Evolutionary conservation across 225 moss, liverwort and hornwort species (phyloP), one percentile per base, ranked within the genome.

Genomic region (Polytrichum formosum): DNA sequence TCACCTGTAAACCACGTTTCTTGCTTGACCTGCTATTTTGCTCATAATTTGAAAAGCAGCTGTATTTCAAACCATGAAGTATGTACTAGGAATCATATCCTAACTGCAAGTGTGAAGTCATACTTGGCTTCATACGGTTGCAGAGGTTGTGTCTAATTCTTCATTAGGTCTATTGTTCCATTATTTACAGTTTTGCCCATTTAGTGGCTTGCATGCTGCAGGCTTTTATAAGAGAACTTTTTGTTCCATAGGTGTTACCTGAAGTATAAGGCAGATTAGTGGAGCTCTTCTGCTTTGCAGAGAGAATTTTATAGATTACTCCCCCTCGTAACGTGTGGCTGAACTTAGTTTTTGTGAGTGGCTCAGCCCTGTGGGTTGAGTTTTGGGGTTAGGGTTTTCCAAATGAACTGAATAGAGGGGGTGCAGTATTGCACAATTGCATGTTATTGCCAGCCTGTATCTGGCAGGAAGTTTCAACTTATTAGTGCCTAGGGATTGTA

Each of bases 341-440:
- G 35, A 6, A 30, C 30, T 13, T 65, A 30, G 28, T 65, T 31
- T 33, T 22, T 65, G 18, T 18, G 30, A 65, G 33, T 65, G 65
- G 31, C 29, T 65, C 33, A 31, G 33, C 33, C 65, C 31, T 65
- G 16, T 65, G 65, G 65, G 65, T 20, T 31, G 29, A 65, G 33
- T 65, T 65, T 65, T 30, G 33, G 65, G 29, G 65, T 65, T 26
- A 23, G 27, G 63, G 63, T 25, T 17, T 28, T 35, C 22, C 18
- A 65, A 33, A 35, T 65, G n/a, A 35, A 35, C 19, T 18, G 19
- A 6, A 35, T 33, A 65, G 28, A 65, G 33, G 22, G 64, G 18
- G 30, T 63, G 26, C 13, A 31, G 19, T 9, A 23, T n/a, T 65
- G 65, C 18, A 65, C 31, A 65, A 35, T 31, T 23, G n/a, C 19